phyloP scores from a whole-genome alignment of 805 yeast genomes.

The Yamadazyma ubonensis region DNA sequence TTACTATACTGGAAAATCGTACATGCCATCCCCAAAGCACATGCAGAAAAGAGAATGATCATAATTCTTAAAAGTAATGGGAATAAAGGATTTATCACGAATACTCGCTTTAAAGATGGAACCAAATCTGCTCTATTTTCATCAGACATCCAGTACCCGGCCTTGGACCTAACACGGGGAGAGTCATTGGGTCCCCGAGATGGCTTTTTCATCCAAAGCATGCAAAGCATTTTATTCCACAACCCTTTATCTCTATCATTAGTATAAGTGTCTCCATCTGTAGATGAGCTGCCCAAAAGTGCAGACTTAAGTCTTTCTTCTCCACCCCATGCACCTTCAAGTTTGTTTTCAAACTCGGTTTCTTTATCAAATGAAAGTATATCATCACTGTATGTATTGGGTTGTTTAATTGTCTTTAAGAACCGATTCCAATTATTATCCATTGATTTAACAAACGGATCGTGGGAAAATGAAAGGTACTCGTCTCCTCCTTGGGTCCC shows the following conservation, averaged over 20 bases:
- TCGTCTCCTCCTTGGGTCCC: too few species aligned
- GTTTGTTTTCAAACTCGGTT: conserved; percentile 40
- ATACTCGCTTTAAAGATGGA: conserved; percentile 56
- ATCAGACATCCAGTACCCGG: conserved; percentile 68
- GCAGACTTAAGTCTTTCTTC: conserved; percentile 58
- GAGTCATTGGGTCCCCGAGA: conserved; percentile 19
- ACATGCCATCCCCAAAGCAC: conserved; percentile 72
- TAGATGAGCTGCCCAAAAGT: conserved; percentile 38
- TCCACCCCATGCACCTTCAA: conserved; percentile 64
- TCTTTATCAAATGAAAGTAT: conserved; percentile 24
- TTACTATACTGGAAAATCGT: conserved; percentile 49
- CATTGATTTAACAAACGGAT: conserved; percentile 36
- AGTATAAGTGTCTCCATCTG: conserved; percentile 29
- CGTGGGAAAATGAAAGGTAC: conserved; percentile 35
- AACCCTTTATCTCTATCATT: conserved; percentile 13
- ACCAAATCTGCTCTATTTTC: conserved; percentile 62
- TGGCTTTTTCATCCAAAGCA: not conserved
- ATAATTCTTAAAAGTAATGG: conserved; percentile 69
- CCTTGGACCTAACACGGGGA: conserved; percentile 50
- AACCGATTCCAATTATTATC: conserved; percentile 53
- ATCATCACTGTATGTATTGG: conserved; percentile 37
- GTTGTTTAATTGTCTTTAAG: conserved; percentile 46
- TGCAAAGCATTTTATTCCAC: not conserved
- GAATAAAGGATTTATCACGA: conserved; percentile 74
- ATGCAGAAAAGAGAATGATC: conserved; percentile 50